Evolutionary conservation across 192 early-diverging fungal genomes (phyloP).

Genomic region (Glomus cerebriforme): DNA sequence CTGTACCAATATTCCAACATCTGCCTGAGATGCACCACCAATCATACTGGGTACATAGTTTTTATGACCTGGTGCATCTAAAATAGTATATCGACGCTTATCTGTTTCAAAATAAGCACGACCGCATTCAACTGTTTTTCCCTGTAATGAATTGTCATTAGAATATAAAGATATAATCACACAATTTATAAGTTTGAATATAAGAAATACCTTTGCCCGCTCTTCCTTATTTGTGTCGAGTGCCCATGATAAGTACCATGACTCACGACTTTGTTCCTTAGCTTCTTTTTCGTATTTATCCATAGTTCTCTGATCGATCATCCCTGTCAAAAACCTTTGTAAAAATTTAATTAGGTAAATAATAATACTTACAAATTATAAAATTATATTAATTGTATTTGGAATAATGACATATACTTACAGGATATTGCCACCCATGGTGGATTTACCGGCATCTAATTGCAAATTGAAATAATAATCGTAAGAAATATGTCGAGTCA

Average conservation of each 20-base stretch:
- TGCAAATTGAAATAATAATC: slow-evolving; percentile 13
- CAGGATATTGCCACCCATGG: slow-evolving; percentile 97
- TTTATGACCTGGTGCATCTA: slow-evolving; percentile 99
- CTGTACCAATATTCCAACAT: slow-evolving; percentile 85
- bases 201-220: slow-evolving; percentile 74
- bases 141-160: slow-evolving; percentile 44
- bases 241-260: slow-evolving; percentile 99
- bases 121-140: slow-evolving; percentile 98
- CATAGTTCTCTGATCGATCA: slow-evolving; percentile 99
- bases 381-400: not conserved
- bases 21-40: slow-evolving; percentile 94
- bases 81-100: slow-evolving; percentile 92
- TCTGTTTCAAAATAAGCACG: slow-evolving; percentile 97
- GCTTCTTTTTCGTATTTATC: slow-evolving; percentile 99
- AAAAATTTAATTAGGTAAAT: not conserved
- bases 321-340: slow-evolving; percentile 84
- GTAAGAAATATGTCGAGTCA: not conserved
- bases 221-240: slow-evolving; percentile 97
- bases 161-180: not conserved
- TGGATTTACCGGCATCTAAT: slow-evolving; percentile 91
- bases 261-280: slow-evolving; percentile 94
- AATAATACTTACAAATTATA: not conserved
- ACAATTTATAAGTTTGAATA: not conserved
- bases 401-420: slow-evolving; percentile 46
- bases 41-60: slow-evolving; percentile 99